Percentiles rank a stretch among this genome's conserved stretches.
Evolutionary conservation across 179 eudicot species (phyloP).

Genomic region (Dionaea muscipula): DNA sequence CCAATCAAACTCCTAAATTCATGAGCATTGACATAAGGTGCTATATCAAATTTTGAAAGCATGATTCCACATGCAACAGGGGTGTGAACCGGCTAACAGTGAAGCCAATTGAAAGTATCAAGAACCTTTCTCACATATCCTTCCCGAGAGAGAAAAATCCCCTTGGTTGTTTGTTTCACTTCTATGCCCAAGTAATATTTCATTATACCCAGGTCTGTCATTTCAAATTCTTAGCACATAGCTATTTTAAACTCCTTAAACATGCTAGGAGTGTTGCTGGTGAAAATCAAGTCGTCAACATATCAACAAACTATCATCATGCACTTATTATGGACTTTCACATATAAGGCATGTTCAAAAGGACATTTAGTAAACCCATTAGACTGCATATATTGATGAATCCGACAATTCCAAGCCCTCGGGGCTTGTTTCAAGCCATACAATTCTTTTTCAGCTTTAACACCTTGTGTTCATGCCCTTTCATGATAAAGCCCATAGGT

Average conservation of each 20-base stretch:
- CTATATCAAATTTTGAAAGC: not conserved
- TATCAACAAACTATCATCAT: not conserved
- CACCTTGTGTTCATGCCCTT: constrained; percentile 3
- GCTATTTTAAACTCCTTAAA: no score
- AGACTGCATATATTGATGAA: not conserved
- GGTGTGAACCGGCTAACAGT: not conserved
- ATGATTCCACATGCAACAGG: not conserved
- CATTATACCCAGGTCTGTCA: no score
- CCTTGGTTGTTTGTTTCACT: not conserved
- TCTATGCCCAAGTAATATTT: not conserved
- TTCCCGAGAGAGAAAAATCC: not conserved
- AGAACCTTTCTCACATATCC: constrained; percentile 1
- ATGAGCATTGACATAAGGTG: not conserved
- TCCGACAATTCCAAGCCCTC: not conserved
- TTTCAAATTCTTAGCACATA: no score
- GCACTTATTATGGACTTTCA: not conserved
- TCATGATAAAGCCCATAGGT: not conserved
- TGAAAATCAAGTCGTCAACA: not conserved
- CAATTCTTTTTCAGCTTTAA: not conserved
- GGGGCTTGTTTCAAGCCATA: not conserved
- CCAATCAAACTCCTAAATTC: not conserved
- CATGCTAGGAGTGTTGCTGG: not conserved
- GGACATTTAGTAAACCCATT: no score
- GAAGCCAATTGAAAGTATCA: not conserved
- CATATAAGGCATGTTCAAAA: no score